Conservation (phyloP, 2,329 filamentous ascomycete genomes). For the Leptosphaerulina australis region DNA sequence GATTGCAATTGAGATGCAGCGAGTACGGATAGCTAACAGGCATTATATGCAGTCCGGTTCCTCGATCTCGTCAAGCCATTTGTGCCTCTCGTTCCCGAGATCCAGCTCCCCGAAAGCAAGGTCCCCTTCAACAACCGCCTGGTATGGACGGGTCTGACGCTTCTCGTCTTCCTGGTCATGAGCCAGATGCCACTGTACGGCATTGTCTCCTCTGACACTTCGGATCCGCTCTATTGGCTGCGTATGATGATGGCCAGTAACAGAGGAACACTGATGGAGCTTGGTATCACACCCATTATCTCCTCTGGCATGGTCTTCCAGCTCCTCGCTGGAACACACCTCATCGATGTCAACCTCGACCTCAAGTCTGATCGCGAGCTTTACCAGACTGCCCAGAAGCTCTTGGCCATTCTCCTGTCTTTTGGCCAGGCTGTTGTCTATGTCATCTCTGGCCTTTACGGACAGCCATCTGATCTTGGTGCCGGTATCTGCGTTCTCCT, state of each 20-base stretch:
- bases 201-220: constrained; percentile 95
- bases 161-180: constrained; percentile 99
- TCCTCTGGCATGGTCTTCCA: constrained; percentile 99
- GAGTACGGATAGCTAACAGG: constrained; percentile 28
- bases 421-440: constrained; percentile 98
- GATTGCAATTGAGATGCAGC: constrained; percentile 14
- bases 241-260: constrained; percentile 99
- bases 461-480: constrained; percentile 93
- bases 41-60: constrained; percentile 84
- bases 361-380: constrained; percentile 99
- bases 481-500: constrained; percentile 98
- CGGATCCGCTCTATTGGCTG: constrained; percentile 98
- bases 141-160: constrained; percentile 67
- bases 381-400: constrained; percentile 99
- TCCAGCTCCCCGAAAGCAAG: constrained; percentile 86
- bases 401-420: constrained; percentile 86
- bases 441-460: constrained; percentile 93
- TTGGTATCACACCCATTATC: constrained; percentile 97
- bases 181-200: constrained; percentile 96
- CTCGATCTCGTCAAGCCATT: constrained; percentile 99
- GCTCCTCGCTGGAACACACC: constrained; percentile 97
- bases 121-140: constrained; percentile 90
- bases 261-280: constrained; percentile 91
- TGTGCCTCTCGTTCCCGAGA: constrained; percentile 98
- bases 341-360: constrained; percentile 99